Base-by-base conservation (phyloP, 2,329 filamentous ascomycete species). In the Hymenoscyphus albidus region DNA sequence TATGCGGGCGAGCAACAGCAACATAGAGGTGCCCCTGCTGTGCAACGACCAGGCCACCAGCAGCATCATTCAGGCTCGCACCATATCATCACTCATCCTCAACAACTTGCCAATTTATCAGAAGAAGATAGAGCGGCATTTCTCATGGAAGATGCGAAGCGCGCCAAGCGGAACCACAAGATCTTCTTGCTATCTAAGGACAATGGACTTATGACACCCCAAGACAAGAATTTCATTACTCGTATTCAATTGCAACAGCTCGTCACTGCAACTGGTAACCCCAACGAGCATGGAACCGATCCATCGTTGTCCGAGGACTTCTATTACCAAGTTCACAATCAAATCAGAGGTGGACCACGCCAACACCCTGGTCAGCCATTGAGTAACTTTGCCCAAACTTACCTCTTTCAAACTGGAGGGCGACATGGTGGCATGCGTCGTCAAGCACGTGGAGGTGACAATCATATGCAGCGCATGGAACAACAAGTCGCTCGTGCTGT, bases 161-260 rank as follows among this genome's bases (percentile, higher is more conserved):
- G 95, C 60, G 93, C 95, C 5, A 99, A 99, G 82, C 87, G 95
- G 54, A 98, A 99, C 75, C 94, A 98, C 80, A 99, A 99, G 81
- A 98, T 99, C 67, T 94, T 93, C 79, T 82, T 96, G 54, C 80
- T 97, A 62, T 96, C 92, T 31, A 93, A 92, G 78, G 93, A 96
- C 73, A 99, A 99, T 74, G 95, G 95, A 31, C 80, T 99, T 67
- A 99, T 99, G 95, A 99, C 95, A 3, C 95, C 95, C 0, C 94
- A 98, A 75, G 95, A 99, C 79, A 99, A 99, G 83, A 99, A 97
- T 76, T 99, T 98, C 78, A 97, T 99, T 70, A 98, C 95, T 5
- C 88, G 95, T 18, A 99, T 99, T 69, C 95, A 99, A 76, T 83
- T 99, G 61, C 95, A 99, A 79, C 95, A 99, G 76, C 85, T 99